phyloP scores from a whole-genome alignment of 2,329 filamentous ascomycete species.

The Exophiala sp. region DNA sequence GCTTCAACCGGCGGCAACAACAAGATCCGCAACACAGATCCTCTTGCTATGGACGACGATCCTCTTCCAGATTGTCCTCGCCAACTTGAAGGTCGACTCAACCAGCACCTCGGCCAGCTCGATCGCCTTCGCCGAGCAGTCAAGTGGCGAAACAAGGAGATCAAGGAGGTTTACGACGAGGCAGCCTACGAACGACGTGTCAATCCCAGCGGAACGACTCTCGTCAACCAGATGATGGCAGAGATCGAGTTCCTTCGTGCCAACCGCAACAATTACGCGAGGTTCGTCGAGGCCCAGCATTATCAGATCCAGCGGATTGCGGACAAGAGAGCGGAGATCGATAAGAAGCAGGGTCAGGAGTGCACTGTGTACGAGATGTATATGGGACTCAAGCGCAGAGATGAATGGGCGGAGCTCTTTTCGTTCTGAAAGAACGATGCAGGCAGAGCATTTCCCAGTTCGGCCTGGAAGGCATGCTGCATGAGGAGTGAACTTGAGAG shows the following conservation, averaged over 20 bases:
- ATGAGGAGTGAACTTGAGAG: too few species aligned
- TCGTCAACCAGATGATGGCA: constrained; percentile 5
- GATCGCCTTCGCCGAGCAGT: constrained; percentile 20
- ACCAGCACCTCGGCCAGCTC: constrained; percentile 29
- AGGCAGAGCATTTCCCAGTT: too few species aligned
- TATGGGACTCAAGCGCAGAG: constrained; percentile 11
- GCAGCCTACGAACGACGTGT: constrained; percentile 6
- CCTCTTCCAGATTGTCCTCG: constrained; percentile 5
- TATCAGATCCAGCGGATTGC: constrained; percentile 29
- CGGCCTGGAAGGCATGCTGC: too few species aligned
- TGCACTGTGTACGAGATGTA: constrained; percentile 23
- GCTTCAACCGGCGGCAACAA: constrained; percentile 11
- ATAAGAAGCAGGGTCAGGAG: constrained; percentile 15
- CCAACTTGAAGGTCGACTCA: constrained; percentile 22
- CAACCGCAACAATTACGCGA: constrained; percentile 9
- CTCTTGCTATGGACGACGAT: background rate
- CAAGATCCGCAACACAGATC: background rate
- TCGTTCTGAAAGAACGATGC: constrained; percentile 2
- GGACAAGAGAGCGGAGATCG: constrained; percentile 17
- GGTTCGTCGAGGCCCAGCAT: constrained; percentile 28
- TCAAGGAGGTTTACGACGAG: constrained; percentile 10
- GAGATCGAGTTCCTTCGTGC: constrained; percentile 2
- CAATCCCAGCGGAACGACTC: constrained; percentile 1
- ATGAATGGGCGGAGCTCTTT: constrained; percentile 24
- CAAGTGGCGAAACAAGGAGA: constrained; percentile 11